Evolutionary conservation across 2,329 filamentous ascomycete genomes (phyloP).

Genomic region (Apiospora arundinis): DNA sequence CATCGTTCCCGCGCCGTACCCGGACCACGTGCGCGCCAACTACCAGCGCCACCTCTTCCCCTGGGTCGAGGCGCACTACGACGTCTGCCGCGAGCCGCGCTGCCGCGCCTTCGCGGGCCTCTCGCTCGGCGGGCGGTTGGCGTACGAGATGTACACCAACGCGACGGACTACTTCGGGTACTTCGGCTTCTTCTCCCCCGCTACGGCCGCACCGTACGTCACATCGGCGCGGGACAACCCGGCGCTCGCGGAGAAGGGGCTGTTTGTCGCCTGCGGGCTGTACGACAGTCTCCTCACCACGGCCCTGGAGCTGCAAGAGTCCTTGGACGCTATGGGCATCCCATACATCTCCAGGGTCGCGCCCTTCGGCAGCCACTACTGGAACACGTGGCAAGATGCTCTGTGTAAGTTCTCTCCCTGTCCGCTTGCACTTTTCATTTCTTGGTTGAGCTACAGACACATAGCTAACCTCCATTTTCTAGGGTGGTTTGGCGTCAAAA

Average conservation of each 20-base stretch:
- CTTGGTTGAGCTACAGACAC: too few relatives aligned
- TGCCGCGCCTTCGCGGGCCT: constrained; percentile 40
- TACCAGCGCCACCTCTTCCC: constrained; percentile 37
- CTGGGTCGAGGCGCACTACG: constrained; percentile 33
- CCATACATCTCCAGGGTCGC: constrained; percentile 31
- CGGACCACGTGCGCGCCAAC: constrained; percentile 33
- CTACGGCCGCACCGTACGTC: constrained; percentile 29
- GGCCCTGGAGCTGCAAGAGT: constrained; percentile 33
- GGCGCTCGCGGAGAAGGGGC: constrained; percentile 29
- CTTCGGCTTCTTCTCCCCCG: constrained; percentile 38
- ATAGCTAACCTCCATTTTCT: too few relatives aligned
- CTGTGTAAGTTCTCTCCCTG: constrained; percentile 30
- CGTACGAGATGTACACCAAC: constrained; percentile 41
- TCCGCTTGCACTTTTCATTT: too few relatives aligned
- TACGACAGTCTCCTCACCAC: constrained; percentile 35
- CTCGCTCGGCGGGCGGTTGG: constrained; percentile 36
- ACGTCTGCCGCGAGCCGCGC: constrained; percentile 32
- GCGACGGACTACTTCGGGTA: constrained; percentile 38
- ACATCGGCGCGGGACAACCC: constrained; percentile 28
- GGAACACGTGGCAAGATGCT: constrained; percentile 40
- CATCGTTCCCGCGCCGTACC: constrained; percentile 28
- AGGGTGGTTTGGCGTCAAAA: too few relatives aligned
- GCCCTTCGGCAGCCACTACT: constrained; percentile 37
- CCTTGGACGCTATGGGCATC: constrained; percentile 23
- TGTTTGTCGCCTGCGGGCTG: constrained; percentile 36